These are phyloP conservation scores for Ophioceras dolichostomum DNA, from an alignment of 2,329 filamentous ascomycete species.

Conservation along the genomic window DNA sequence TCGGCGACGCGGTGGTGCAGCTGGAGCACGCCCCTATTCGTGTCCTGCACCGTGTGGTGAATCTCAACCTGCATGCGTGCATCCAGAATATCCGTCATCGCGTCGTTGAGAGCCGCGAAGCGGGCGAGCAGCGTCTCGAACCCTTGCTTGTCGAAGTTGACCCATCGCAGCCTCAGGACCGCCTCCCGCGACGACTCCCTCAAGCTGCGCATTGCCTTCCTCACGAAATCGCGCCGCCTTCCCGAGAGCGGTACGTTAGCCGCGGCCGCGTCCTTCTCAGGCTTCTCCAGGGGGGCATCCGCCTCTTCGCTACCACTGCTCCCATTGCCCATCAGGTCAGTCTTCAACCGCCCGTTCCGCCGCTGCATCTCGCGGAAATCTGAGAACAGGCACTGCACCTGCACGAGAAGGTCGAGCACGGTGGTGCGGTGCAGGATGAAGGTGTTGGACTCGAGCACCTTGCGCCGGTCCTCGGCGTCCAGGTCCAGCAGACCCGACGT, in stretches of 20 bases:
- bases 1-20: slow-evolving; percentile 33
- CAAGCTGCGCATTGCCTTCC: too few species aligned
- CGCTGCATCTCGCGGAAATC: slow-evolving; percentile 30
- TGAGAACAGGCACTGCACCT: slow-evolving; percentile 32
- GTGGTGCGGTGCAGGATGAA: slow-evolving; percentile 35
- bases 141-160: slow-evolving; percentile 30
- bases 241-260: too few species aligned
- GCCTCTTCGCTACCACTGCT: too few species aligned
- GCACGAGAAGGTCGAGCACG: slow-evolving; percentile 33
- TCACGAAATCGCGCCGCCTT: too few species aligned
- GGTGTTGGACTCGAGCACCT: slow-evolving; percentile 31
- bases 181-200: too few species aligned
- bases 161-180: slow-evolving; percentile 31
- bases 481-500: slow-evolving; percentile 33
- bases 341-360: slow-evolving; percentile 22
- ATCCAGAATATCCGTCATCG: slow-evolving; percentile 34
- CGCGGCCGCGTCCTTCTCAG: too few species aligned
- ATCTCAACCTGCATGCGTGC: slow-evolving; percentile 34
- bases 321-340: too few species aligned
- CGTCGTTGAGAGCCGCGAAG: slow-evolving; percentile 32
- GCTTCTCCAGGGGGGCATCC: too few species aligned
- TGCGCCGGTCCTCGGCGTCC: slow-evolving; percentile 24
- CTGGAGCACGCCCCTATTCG: slow-evolving; percentile 31
- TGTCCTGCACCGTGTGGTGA: slow-evolving; percentile 32
- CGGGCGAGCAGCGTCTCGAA: slow-evolving; percentile 30